Evolutionary conservation across 805 yeast genomes (phyloP), one percentile per base, ranked within the genome.

Genomic region (Saturnispora halmiae): DNA sequence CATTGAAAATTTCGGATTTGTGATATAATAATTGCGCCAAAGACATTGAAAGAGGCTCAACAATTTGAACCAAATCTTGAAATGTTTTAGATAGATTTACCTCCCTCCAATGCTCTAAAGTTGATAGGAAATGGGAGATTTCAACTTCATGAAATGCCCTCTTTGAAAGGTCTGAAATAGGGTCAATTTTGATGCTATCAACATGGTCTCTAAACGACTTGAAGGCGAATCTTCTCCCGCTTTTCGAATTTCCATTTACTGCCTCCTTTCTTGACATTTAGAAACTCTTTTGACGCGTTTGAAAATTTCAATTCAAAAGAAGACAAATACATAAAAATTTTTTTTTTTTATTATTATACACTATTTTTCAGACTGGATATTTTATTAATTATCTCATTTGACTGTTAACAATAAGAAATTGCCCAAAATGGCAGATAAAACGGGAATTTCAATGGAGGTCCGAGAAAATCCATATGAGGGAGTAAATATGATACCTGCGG

Each of bases 91-190:
- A 79, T 42, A 84, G 62, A 56, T 88, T 90, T 43, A 84, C 75
- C 54, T 92, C 97, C 43, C 67, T 72, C 96, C 97, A 90, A 50
- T 84, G 86, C 35, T 81, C 80, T 45, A 82, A 66, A 0, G 95
- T 77, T 10, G 92, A 73, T 22, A 81, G 60, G 50, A 88, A 84
- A 59, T 82, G 88, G 1, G 95, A 86, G 2, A 77, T 60, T 45
- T 81, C 90, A 28, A 73, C 83, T 46, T 77, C 75, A 53, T 82
- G 82, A 52, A 75, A 79, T 1, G 77, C 79, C 51, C 82, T 69
- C 46, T 69, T 74, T 19, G 66, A 63, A 29, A 79, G 59, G 38
- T 71, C 71, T 44, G 72, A 65, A 19, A 71, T 49, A 43, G 52
- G 96, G 85, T 59, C 95, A 41, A 92, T 86, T 53, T 80, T 79